phyloP scores from a whole-genome alignment of 2,329 filamentous ascomycete genomes.

The Fusarium sp. region DNA sequence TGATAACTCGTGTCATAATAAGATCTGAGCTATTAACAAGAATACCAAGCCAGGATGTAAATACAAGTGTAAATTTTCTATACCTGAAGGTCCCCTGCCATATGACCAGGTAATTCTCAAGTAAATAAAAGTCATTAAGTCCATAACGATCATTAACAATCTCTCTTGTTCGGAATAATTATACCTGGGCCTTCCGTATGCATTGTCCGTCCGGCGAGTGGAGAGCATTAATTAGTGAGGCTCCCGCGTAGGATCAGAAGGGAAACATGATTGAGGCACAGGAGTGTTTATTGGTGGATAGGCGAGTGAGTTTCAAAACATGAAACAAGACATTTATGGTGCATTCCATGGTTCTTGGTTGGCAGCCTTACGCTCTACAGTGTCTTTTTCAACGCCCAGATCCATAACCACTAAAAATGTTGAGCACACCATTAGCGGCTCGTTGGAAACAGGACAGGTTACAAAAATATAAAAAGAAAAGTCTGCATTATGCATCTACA shows the following conservation, averaged over 20 bases:
- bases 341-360: neutral
- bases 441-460: too few species aligned
- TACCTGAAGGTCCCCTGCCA: too few species aligned
- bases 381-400: too few species aligned
- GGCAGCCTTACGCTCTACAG: too few species aligned
- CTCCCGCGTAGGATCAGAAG: neutral
- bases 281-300: neutral
- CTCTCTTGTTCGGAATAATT: neutral
- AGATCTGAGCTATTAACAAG: neutral
- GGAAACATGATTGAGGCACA: neutral
- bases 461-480: too few species aligned
- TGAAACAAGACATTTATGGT: neutral
- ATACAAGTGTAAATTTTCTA: too few species aligned
- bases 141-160: neutral
- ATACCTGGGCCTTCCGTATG: neutral
- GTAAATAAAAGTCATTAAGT: neutral
- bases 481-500: too few species aligned
- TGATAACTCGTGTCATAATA: neutral
- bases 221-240: neutral
- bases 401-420: too few species aligned
- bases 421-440: too few species aligned
- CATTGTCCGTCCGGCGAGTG: neutral
- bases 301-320: neutral
- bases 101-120: neutral
- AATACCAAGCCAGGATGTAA: neutral